Base-by-base conservation (phyloP, 495 filamentous ascomycete genomes). In the Daldinia vernicosa region DNA sequence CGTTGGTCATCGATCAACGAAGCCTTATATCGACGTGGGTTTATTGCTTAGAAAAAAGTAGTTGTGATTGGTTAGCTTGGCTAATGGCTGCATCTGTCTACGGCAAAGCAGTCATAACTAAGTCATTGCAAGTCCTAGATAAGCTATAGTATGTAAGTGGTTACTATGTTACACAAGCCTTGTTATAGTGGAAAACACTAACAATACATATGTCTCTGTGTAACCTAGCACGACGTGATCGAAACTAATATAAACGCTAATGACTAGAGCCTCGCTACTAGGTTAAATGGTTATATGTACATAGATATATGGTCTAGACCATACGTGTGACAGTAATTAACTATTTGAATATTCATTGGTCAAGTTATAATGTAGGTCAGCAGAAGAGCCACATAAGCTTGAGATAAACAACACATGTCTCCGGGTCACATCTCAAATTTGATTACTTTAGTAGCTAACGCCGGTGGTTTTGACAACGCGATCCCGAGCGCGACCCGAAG, bases 381-480 rank as follows among this genome's bases (percentile, higher is more conserved):
- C 43, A 24, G 19, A 47, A 47, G 22, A 47, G 43, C 19, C 43
- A 47, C 43, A 45, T 52, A 28, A 53, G 50, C 50, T 53, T 8
- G 50, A 53, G 50, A n/a, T 53, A 30, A 12, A 28, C 50, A 28
- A 30, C 15, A 53, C 14, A 30, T 30, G 12, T 14, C 22, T 14
- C 50, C 50, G 12, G 6, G 22, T 15, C 24, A 52, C 14, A 28
- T 52, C 12, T 8, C 14, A 14, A 22, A 17, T 0, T 30, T 6
- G 26, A 53, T 22, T 47, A n/a, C 19, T 12, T 5, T 3, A 47
- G 19, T 4, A 22, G n/a, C n/a, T n/a, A 24, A 24, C 4, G 0
- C 7, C 17, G 19, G 19, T 47, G 19, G 17, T 22, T 47, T 24
- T 24, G 4, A 24, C 19, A 47, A 47, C 39, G 9, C 8, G 3